A percentile compares a stretch with the other conserved stretches of the same genome.
phyloP scores from a whole-genome alignment of 73 alveolate genomes.

The Paramecium primaurelia region DNA sequence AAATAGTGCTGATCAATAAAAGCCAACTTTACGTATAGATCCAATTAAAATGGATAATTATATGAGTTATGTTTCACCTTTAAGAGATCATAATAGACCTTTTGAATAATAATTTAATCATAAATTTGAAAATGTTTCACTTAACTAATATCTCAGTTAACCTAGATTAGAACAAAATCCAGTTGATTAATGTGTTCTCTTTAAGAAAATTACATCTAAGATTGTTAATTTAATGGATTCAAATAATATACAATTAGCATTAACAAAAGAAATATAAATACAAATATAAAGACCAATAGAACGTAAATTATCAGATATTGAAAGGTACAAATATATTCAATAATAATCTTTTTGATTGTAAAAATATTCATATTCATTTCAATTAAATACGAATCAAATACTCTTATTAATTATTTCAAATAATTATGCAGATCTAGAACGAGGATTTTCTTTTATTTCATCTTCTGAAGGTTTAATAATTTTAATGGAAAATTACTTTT shows the following conservation, averaged over 20 bases:
- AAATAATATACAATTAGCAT: background rate
- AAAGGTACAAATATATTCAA: background rate
- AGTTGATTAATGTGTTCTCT: background rate
- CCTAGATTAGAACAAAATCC: background rate
- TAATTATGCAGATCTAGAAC: background rate
- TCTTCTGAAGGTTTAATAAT: background rate
- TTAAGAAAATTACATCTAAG: background rate
- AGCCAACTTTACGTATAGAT: background rate
- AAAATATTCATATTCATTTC: background rate
- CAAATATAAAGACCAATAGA: background rate
- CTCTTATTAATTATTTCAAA: background rate
- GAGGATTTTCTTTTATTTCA: conserved; percentile 15
- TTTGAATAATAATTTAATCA: background rate
- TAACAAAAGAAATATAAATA: background rate
- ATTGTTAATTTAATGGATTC: conserved; percentile 1
- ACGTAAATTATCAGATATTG: background rate
- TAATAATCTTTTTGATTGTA: background rate
- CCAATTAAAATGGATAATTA: background rate
- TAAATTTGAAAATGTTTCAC: background rate
- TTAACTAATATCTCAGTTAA: background rate
- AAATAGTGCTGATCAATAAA: conserved; percentile 6
- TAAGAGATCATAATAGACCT: conserved; percentile 40
- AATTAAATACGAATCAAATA: background rate
- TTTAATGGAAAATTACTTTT: background rate
- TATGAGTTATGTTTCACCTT: background rate